Base-by-base conservation (phyloP, 2,329 filamentous ascomycete genomes). In the Aureobasidium sp. region DNA sequence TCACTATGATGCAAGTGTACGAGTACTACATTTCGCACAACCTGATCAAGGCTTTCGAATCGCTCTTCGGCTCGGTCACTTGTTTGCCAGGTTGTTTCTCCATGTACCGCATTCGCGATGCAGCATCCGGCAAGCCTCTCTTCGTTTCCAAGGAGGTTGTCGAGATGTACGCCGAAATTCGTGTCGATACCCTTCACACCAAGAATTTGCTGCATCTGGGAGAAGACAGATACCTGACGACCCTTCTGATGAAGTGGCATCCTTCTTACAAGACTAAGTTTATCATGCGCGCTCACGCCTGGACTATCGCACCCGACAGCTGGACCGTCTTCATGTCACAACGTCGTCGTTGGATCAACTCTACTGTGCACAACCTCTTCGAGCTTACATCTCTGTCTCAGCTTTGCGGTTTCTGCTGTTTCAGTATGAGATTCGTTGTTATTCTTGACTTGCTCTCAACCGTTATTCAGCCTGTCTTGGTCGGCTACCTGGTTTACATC, bases 1-100 rank as follows among this genome's bases (percentile, higher is more conserved):
- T 96, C 67, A 99, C 94, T 57, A 97, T 97, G 93, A 99, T 99
- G 73, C 94, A 99, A 76, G 93, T 99, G 37, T 99, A 97, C 81
- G 93, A 99, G 76, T 99, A 99, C 82, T 99, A 92, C 79, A 99
- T 99, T 70, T 97, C 93, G 57, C 93, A 99, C 81, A 96, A 97
- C 74, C 78, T 99, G 68, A 87, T 90, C 68, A 97, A 99, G 78
- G 94, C 93, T 13, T 99, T 99, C 74, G 93, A 97, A 77, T 94
- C 89, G 77, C 82, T 99, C 69, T 99, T 99, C 72, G 94, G 93
- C 62, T 96, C 90, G 67, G 93, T 99, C 68, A 99, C 94, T 55
- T 99, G 94, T 82, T 81, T 99, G 72, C 94, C 94, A 27, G 94
- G 94, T 80, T 99, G 94, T 84, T 99, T 97, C 83, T 91, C 89